A percentile compares a stretch with the other conserved stretches of the same genome.
Evolutionary conservation across 2,329 filamentous ascomycete genomes (phyloP).

Genomic region (Sclerotinia glacialis): DNA sequence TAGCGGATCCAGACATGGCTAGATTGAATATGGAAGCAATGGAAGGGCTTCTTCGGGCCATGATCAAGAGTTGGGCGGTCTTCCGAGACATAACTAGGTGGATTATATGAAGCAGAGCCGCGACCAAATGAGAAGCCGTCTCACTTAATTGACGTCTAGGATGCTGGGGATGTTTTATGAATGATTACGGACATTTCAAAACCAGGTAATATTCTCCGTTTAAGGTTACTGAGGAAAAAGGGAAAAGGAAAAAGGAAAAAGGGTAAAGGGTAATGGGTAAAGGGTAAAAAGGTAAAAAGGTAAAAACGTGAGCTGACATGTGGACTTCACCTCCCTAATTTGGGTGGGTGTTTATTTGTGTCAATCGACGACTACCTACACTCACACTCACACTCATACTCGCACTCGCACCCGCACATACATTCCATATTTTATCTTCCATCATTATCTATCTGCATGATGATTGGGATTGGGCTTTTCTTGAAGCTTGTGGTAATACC

Average conservation of each 20-base stretch:
- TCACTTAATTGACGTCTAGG: neutral
- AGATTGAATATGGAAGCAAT: constrained; percentile 9
- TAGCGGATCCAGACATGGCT: constrained; percentile 9
- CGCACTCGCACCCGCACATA: no score
- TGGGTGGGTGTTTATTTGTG: constrained; percentile 1
- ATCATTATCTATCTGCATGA: constrained; percentile 1
- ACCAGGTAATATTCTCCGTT: neutral
- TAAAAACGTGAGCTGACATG: constrained; percentile 9
- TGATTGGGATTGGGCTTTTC: constrained; percentile 1
- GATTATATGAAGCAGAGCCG: constrained; percentile 13
- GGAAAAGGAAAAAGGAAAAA: neutral
- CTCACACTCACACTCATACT: no score
- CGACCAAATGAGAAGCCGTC: constrained; percentile 10
- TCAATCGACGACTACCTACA: neutral
- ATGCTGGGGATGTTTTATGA: neutral
- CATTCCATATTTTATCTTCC: neutral
- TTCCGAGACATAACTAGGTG: constrained; percentile 8
- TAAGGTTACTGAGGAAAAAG: neutral
- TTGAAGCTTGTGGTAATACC: constrained; percentile 15
- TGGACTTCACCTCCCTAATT: neutral
- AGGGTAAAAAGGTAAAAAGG: no score
- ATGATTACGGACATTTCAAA: neutral
- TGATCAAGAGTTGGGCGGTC: neutral
- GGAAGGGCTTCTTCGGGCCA: constrained; percentile 7
- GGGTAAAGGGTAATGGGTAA: no score